Percentiles rank a stretch among this genome's conserved stretches.
phyloP scores from a whole-genome alignment of 176 grass and related monocot genomes.

The Poa pratensis region DNA sequence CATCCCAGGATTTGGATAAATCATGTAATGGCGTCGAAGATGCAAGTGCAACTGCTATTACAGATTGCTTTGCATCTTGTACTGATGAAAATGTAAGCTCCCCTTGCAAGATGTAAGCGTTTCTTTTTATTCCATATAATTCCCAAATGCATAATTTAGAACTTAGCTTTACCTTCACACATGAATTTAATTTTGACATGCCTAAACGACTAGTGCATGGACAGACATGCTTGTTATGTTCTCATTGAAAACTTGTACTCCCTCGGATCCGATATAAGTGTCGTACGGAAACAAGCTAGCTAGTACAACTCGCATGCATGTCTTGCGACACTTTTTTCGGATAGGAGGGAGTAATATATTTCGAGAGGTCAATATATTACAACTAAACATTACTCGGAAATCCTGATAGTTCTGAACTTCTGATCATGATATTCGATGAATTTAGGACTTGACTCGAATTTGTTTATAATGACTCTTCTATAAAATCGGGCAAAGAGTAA shows the following conservation, averaged over 20 bases:
- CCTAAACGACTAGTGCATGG: slow-evolving; percentile 16
- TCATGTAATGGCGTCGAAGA: slow-evolving; percentile 49
- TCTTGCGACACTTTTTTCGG: no score
- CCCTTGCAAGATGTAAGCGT: slow-evolving; percentile 17
- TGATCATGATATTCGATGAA: slow-evolving; percentile 16
- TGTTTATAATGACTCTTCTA: background rate
- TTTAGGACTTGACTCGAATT: background rate
- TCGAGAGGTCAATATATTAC: background rate
- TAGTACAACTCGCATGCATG: no score
- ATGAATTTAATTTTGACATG: slow-evolving; percentile 30
- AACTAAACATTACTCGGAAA: background rate
- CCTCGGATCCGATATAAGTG: no score
- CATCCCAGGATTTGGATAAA: slow-evolving; percentile 39
- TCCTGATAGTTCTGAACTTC: background rate
- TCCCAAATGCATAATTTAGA: background rate
- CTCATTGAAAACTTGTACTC: background rate
- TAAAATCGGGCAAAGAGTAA: background rate
- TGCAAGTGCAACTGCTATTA: slow-evolving; percentile 34
- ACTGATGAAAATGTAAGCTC: slow-evolving; percentile 63
- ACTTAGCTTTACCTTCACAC: slow-evolving; percentile 2
- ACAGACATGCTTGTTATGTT: slow-evolving; percentile 28
- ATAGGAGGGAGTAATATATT: background rate
- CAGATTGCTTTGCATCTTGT: slow-evolving; percentile 50
- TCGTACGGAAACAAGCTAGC: no score
- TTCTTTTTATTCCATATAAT: slow-evolving; percentile 35